Base-by-base conservation (phyloP, 768 basidiomycete species). In the Mycena capillaripes region DNA sequence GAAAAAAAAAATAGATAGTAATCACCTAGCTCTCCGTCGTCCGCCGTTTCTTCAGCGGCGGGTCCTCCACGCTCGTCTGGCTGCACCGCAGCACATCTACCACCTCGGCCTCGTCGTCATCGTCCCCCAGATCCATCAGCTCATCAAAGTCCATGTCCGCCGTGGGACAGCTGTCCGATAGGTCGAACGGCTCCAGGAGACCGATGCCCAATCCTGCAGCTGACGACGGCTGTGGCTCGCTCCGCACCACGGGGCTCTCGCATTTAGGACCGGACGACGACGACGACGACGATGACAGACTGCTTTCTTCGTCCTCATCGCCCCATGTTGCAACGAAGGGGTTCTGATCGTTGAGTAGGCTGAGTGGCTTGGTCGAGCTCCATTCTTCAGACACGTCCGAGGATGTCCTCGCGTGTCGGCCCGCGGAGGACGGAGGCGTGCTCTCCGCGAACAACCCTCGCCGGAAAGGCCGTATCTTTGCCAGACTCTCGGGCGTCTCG, bases 171-270 rank as follows among this genome's bases (percentile, higher is more conserved):
- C 61, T 62, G 70, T 84, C 82, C 40, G 87, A 83, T 57, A 89
- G 81, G 34, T 81, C 81, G 73, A 91, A 91, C 16, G 91, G 88
- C 62, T 87, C 89, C 75, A 91, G 82, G 46, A 91, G 81, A 10
- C 89, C 89, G 63, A 90, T 84, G 5, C 86, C 87, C 52, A 90
- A 79, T 19, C 87, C 86, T 34, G 84, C 81, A 5, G 80, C 81
- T 23, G 84, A 76, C 16, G 84, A 76, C 17, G 85, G 78, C 27
- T 81, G 71, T 16, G 78, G 72, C 19, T 80, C 78, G 68, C 80
- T 86, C 67, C 88, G 82, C 52, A 89, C 78, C 21, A 92, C 87
- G 30, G 91, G 92, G 69, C 91, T 92, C 70, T 89, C 90, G 12
- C 78, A 77, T 52, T 84, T 84, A 44, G 81, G 72, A 25, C 75